phyloP scores from a whole-genome alignment of 1,139 yeast genomes.

The Saccharomyces hybrid region DNA sequence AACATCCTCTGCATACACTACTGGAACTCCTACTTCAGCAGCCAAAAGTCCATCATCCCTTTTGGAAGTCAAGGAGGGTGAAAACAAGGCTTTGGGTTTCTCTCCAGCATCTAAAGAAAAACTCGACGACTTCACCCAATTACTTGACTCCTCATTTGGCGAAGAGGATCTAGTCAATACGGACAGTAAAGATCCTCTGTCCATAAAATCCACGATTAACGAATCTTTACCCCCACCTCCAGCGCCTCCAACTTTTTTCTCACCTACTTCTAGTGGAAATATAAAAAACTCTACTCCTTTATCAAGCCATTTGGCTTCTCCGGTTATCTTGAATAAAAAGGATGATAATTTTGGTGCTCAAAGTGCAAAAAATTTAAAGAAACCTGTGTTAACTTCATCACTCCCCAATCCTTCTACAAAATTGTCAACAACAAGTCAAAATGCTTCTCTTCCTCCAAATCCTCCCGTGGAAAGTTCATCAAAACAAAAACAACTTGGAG shows the following conservation, averaged over 20 bases:
- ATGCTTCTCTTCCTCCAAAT: background rate
- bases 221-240: conserved; percentile 12
- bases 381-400: background rate
- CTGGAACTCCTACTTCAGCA: background rate
- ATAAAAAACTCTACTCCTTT: conserved; percentile 5
- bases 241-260: conserved; percentile 9
- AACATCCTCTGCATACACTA: background rate
- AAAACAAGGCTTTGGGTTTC: conserved; percentile 10
- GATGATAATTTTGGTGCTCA: conserved; percentile 3
- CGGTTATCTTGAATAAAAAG: conserved; percentile 15
- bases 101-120: conserved; percentile 26
- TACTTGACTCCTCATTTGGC: conserved; percentile 24
- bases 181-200: conserved; percentile 1
- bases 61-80: conserved; percentile 5
- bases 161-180: conserved; percentile 10
- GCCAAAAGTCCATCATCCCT: conserved; percentile 1
- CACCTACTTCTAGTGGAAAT: background rate
- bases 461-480: background rate
- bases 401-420: background rate
- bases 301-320: conserved; percentile 17
- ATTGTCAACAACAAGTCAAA: background rate
- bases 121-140: conserved; percentile 21
- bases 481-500: background rate
- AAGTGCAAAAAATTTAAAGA: background rate
- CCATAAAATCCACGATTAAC: conserved; percentile 1